phyloP scores from a whole-genome alignment of 352 stramenopile genomes.

The Globisporangium nunn region DNA sequence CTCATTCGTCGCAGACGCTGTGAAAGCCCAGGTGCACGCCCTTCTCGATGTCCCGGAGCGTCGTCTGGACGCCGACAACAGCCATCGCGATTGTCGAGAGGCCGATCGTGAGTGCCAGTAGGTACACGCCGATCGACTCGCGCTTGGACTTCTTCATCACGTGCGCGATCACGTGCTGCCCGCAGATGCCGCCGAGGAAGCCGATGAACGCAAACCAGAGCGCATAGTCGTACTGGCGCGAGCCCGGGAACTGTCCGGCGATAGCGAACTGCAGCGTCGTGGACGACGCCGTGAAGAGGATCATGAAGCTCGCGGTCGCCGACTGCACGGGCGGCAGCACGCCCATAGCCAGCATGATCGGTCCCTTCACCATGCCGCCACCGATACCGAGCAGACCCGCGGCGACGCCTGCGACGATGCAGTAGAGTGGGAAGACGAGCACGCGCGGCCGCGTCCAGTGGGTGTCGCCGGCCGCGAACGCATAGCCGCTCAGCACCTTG shows the following conservation, averaged over 20 bases:
- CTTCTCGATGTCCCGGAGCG: slow-evolving; percentile 49
- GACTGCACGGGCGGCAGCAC: slow-evolving; percentile 86
- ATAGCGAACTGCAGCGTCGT: slow-evolving; percentile 89
- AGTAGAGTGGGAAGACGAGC: slow-evolving; percentile 90
- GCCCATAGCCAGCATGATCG: slow-evolving; percentile 97
- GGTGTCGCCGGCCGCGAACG: slow-evolving; percentile 91
- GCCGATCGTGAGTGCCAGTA: slow-evolving; percentile 63
- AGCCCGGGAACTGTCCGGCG: slow-evolving; percentile 68
- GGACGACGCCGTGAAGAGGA: slow-evolving; percentile 88
- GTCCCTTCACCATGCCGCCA: slow-evolving; percentile 96
- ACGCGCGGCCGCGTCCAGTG: slow-evolving; percentile 89
- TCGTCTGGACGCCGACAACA: slow-evolving; percentile 48
- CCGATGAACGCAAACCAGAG: slow-evolving; percentile 87
- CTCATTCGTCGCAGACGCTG: slow-evolving; percentile 54
- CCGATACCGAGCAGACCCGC: slow-evolving; percentile 94
- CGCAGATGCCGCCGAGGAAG: slow-evolving; percentile 74
- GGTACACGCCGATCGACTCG: slow-evolving; percentile 81
- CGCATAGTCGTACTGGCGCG: slow-evolving; percentile 89
- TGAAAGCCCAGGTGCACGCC: slow-evolving; percentile 58
- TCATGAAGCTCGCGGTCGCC: slow-evolving; percentile 90
- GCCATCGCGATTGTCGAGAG: slow-evolving; percentile 68
- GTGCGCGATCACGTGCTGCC: slow-evolving; percentile 79
- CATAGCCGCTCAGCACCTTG: slow-evolving; percentile 54
- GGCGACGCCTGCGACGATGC: slow-evolving; percentile 90
- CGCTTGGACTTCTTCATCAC: slow-evolving; percentile 89